Base-by-base conservation (phyloP, 2,329 filamentous ascomycete species). In the Knoxdaviesia capensis region DNA sequence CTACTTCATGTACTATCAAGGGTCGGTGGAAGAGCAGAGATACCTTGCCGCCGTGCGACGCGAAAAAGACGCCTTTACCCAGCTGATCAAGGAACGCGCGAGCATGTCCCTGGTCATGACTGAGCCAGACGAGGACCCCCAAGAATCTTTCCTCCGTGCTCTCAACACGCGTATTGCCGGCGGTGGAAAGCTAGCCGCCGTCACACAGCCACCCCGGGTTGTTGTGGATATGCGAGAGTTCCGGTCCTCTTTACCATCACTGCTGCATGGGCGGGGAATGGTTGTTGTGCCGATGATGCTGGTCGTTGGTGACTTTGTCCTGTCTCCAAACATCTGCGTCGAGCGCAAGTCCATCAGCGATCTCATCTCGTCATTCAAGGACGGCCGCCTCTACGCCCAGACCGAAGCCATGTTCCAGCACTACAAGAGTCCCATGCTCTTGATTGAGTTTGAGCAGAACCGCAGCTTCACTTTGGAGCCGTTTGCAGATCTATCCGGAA, bases 361-460 rank as follows among this genome's bases (percentile, higher is more conserved):
- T 62, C 64, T 98, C 38, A 88, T 96, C 58, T 78, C 78, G 43
- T 94, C 86, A 1, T 86, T 98, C 61, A 79, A 80, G 50, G 87
- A 94, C 56, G 90, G 90, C 8, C 79, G 90, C 2, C 70, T 98
- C 9, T 98, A 85, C 63, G 83, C 75, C 51, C 90, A 98, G 63
- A 80, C 81, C 36, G 88, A 96, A 59, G 77, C 81, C 39, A 96
- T 98, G 88, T 80, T 92, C 45, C 76, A 84, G 56, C 78, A 96
- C 61, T 98, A 98, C 71, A 80, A 80, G 53, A 77, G 62, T 49
- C 80, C 86, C 0, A 83, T 96, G 73, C 74, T 98, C 6, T 73
- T 98, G 38, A 96, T 98, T 53, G 90, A 98, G 59, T 98, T 98
- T 57, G 87, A 94, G 56, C 82, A 93, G 55, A 88, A 93, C 63